Percentiles rank a stretch among this genome's conserved stretches.
phyloP scores from a whole-genome alignment of 1,284 basidiomycete genomes.

The Flammula alnicola region DNA sequence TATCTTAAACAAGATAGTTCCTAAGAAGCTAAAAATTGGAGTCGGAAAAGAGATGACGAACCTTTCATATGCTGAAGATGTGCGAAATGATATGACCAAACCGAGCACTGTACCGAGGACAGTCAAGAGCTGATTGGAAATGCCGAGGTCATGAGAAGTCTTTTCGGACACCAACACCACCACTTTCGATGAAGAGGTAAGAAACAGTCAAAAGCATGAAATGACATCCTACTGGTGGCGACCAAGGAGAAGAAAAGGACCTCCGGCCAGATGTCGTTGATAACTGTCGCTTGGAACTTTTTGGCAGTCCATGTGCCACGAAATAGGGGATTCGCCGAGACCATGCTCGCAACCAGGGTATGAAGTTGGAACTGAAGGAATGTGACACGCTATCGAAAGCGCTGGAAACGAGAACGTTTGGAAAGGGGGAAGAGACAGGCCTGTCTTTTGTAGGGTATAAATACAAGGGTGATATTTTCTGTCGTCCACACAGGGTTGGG shows the following conservation, averaged over 20 bases:
- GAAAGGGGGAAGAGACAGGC: too few relatives aligned
- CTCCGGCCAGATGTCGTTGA: slow-evolving; percentile 69
- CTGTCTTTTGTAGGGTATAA: too few relatives aligned
- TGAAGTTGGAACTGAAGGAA: too few relatives aligned
- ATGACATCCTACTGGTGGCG: slow-evolving; percentile 50
- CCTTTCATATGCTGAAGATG: slow-evolving; percentile 73
- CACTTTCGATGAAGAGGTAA: slow-evolving; percentile 41
- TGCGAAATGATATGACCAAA: slow-evolving; percentile 71
- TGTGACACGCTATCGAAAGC: too few relatives aligned
- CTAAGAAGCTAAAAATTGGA: too few relatives aligned
- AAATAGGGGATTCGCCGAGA: slow-evolving; percentile 50
- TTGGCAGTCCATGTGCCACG: slow-evolving; percentile 49
- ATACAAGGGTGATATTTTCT: too few relatives aligned
- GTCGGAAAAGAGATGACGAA: slow-evolving; percentile 35
- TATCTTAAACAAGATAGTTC: slow-evolving; percentile 49
- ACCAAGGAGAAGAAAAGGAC: slow-evolving; percentile 57
- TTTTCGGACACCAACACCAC: slow-evolving; percentile 52
- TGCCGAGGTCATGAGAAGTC: slow-evolving; percentile 45
- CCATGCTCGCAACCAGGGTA: slow-evolving; percentile 37
- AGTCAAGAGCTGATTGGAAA: slow-evolving; percentile 55
- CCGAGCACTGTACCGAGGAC: slow-evolving; percentile 72
- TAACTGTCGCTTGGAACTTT: slow-evolving; percentile 63
- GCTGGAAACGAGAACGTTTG: too few relatives aligned
- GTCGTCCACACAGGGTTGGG: too few relatives aligned
- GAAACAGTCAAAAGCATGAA: background rate